Conservation (phyloP, 495 filamentous ascomycete genomes). For the Mycothermus thermophilus region DNA sequence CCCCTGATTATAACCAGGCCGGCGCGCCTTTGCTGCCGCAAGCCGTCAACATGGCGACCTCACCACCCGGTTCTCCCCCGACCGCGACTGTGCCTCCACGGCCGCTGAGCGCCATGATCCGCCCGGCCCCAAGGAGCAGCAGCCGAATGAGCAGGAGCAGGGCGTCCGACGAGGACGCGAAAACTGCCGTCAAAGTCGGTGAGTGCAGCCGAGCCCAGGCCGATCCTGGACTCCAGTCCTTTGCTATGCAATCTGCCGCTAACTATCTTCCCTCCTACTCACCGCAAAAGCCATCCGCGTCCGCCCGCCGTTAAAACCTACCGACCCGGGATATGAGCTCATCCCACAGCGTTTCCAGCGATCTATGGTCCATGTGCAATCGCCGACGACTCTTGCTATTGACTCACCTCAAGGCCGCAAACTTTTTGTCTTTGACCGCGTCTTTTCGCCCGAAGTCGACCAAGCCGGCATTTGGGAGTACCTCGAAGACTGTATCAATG, state of each 20-base stretch:
- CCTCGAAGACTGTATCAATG: slow-evolving; percentile 73
- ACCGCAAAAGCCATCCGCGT: slow-evolving; percentile 69
- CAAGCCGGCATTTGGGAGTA: slow-evolving; percentile 96
- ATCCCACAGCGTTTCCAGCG: slow-evolving; percentile 92
- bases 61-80: slow-evolving; percentile 41
- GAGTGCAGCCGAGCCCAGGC: slow-evolving; percentile 35
- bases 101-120: slow-evolving; percentile 77
- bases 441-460: slow-evolving; percentile 70
- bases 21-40: slow-evolving; percentile 9
- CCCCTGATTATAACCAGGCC: slow-evolving; percentile 9
- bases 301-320: slow-evolving; percentile 69
- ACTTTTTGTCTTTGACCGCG: slow-evolving; percentile 88
- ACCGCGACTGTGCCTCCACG: slow-evolving; percentile 40
- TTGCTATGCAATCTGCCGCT: too few species aligned
- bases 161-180: slow-evolving; percentile 84
- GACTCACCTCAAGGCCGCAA: slow-evolving; percentile 87
- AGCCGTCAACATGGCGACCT: slow-evolving; percentile 36
- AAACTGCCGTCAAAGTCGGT: slow-evolving; percentile 99
- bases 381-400: slow-evolving; percentile 69
- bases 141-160: slow-evolving; percentile 89
- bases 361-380: slow-evolving; percentile 79
- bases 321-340: slow-evolving; percentile 84
- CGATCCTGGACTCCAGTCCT: too few species aligned
- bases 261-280: slow-evolving; percentile 12
- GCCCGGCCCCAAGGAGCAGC: slow-evolving; percentile 58